Conservation (phyloP, 1,139 yeast genomes). For the Blastobotrys capitulatus region DNA sequence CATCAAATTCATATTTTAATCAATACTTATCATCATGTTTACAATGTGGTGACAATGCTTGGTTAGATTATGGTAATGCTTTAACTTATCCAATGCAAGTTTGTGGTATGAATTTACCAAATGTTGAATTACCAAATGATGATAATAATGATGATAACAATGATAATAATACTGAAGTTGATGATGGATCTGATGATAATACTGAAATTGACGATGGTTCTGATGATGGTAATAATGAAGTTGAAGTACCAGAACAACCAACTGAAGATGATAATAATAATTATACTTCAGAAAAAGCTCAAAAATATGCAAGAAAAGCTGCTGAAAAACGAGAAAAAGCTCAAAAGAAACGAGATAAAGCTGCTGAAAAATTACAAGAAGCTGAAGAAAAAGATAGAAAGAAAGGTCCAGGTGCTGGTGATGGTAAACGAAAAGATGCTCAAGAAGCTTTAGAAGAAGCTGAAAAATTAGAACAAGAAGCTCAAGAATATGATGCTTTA, state of each 20-base stretch:
- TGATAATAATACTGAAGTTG: background rate
- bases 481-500: too few relatives aligned
- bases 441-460: too few relatives aligned
- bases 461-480: too few relatives aligned
- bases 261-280: background rate
- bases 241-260: too few relatives aligned
- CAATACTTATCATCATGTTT: constrained; percentile 2
- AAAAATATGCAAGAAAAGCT: too few relatives aligned
- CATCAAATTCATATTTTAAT: too few relatives aligned
- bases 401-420: too few relatives aligned
- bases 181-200: background rate
- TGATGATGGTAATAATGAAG: background rate
- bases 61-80: constrained; percentile 2
- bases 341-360: too few relatives aligned
- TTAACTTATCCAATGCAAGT: background rate
- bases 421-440: too few relatives aligned
- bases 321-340: too few relatives aligned
- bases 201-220: background rate
- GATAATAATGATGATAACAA: background rate
- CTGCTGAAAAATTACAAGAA: too few relatives aligned
- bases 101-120: constrained; percentile 1
- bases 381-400: too few relatives aligned
- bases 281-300: background rate
- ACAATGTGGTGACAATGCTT: background rate
- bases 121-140: background rate